Percentiles rank a stretch among this genome's conserved stretches.
Conservation (phyloP, 352 stramenopile genomes). For the Globisporangium canariense region DNA sequence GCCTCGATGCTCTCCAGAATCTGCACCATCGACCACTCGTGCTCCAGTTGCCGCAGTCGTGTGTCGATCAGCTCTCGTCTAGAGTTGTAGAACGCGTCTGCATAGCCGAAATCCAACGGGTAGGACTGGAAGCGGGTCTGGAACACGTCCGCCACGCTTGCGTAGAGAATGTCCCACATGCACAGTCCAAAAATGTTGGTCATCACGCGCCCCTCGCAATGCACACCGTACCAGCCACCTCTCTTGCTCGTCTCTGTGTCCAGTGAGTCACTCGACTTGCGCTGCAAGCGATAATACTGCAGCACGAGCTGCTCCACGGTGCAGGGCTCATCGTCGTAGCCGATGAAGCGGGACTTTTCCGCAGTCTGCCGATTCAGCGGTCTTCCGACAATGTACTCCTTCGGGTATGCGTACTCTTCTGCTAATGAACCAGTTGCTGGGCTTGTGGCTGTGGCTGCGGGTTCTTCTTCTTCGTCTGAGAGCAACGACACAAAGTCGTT, state of each 20-base stretch:
- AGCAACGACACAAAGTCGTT: conserved; percentile 17
- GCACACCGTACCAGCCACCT: conserved; percentile 81
- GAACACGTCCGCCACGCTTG: conserved; percentile 76
- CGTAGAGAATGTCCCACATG: conserved; percentile 89
- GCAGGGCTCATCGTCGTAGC: conserved; percentile 83
- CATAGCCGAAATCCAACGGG: conserved; percentile 72
- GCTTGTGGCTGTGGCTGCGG: neutral
- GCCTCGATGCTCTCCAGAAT: conserved; percentile 35
- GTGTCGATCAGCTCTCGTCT: conserved; percentile 44
- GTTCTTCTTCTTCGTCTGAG: conserved; percentile 13
- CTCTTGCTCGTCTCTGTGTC: neutral
- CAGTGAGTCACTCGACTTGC: conserved; percentile 13
- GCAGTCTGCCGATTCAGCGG: conserved; percentile 73
- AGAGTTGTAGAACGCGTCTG: conserved; percentile 43
- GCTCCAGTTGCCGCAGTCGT: conserved; percentile 36
- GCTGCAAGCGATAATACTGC: conserved; percentile 59
- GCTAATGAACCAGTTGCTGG: neutral
- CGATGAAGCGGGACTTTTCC: conserved; percentile 84
- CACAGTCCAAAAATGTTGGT: conserved; percentile 79
- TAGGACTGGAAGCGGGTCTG: conserved; percentile 79
- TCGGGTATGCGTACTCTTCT: conserved; percentile 34
- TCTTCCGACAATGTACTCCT: conserved; percentile 57
- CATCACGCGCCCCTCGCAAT: conserved; percentile 76
- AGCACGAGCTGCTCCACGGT: conserved; percentile 84
- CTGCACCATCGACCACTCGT: conserved; percentile 36